Conservation (phyloP, 805 yeast species). For the Wickerhamomyces xylosicus region DNA sequence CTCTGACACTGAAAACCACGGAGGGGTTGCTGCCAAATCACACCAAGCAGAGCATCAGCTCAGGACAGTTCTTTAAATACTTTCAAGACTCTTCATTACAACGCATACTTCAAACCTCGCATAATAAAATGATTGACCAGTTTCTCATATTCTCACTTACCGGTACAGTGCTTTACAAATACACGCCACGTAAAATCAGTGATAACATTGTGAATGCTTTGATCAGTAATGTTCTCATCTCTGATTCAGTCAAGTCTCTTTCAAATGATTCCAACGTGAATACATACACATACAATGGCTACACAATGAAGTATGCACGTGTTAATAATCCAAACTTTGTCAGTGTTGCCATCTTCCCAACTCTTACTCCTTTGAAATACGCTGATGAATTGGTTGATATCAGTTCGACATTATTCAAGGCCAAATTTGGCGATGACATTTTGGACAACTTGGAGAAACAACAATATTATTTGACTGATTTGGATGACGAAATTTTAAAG, state of each 20-base stretch:
- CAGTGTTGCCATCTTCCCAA: conserved; percentile 32
- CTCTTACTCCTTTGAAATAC: conserved; percentile 23
- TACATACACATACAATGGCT: conserved; percentile 25
- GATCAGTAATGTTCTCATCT: conserved; percentile 37
- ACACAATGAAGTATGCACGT: conserved; percentile 35
- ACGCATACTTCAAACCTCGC: not conserved
- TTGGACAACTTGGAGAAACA: conserved; percentile 20
- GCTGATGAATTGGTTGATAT: conserved; percentile 25
- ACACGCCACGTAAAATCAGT: conserved; percentile 30
- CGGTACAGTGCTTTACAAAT: conserved; percentile 42
- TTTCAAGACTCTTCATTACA: too few relatives aligned
- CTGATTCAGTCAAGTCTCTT: conserved; percentile 20
- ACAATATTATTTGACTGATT: conserved; percentile 18
- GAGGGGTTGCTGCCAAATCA: too few relatives aligned
- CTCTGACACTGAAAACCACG: too few relatives aligned
- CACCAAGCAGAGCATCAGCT: too few relatives aligned
- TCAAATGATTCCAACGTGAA: conserved; percentile 17
- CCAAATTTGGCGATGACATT: conserved; percentile 20
- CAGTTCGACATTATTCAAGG: conserved; percentile 20
- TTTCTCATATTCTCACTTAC: conserved; percentile 38
- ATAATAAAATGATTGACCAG: conserved; percentile 42
- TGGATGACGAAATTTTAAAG: conserved; percentile 24
- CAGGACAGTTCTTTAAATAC: too few relatives aligned
- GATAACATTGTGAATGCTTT: conserved; percentile 34
- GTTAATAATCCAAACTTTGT: conserved; percentile 33